phyloP scores from a whole-genome alignment of 2,329 filamentous ascomycete species.

The Cercospora sp. region DNA sequence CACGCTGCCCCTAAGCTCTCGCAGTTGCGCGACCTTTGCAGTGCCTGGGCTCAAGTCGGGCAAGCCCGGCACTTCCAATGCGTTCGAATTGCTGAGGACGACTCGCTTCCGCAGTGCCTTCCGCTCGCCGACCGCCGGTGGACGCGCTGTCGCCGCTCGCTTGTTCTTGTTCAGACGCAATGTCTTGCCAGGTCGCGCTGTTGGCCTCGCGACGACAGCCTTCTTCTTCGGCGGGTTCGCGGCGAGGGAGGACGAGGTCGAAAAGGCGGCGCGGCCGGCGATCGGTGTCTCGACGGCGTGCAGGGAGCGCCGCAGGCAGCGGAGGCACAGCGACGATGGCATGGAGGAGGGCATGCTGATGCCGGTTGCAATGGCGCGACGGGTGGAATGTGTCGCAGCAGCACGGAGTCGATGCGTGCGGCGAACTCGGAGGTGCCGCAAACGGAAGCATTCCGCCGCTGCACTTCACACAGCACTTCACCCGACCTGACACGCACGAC shows the following conservation, averaged over 20 bases:
- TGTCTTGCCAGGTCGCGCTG: constrained; percentile 29
- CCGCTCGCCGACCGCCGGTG: constrained; percentile 67
- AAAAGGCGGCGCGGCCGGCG: constrained; percentile 36
- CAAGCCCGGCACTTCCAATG: constrained; percentile 71
- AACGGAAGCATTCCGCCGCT: background rate
- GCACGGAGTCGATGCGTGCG: background rate
- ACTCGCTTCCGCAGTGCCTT: constrained; percentile 86
- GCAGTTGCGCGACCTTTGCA: constrained; percentile 37
- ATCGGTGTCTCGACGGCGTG: constrained; percentile 12
- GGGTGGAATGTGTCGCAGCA: background rate
- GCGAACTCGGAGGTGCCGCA: background rate
- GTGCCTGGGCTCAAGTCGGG: constrained; percentile 51
- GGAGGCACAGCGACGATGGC: constrained; percentile 32
- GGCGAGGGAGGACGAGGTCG: constrained; percentile 34
- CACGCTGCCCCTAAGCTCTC: constrained; percentile 63
- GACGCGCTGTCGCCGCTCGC: constrained; percentile 30
- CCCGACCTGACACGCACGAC: background rate
- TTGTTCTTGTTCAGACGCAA: constrained; percentile 36
- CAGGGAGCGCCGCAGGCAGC: constrained; percentile 32
- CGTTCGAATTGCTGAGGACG: constrained; percentile 91
- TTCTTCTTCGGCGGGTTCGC: constrained; percentile 34
- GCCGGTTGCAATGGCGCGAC: background rate
- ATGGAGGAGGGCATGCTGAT: constrained; percentile 21
- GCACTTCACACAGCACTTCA: background rate
- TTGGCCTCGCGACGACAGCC: constrained; percentile 24